These are phyloP conservation scores for Isatis tinctoria DNA, from an alignment of 345 rosid species.

Conservation along the genomic window DNA sequence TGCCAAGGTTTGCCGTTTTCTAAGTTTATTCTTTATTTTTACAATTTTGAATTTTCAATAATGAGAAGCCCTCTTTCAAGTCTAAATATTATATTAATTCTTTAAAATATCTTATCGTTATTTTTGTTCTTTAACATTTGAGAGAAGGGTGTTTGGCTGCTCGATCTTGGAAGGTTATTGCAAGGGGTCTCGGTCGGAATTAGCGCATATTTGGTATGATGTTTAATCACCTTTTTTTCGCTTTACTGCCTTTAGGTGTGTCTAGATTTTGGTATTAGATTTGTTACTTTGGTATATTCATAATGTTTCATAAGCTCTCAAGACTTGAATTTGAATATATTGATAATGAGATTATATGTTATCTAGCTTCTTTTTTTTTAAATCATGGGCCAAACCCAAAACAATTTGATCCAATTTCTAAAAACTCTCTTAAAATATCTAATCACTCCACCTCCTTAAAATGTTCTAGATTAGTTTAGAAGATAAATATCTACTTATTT, in stretches of 20 bases:
- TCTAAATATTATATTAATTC: neutral
- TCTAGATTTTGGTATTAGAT: neutral
- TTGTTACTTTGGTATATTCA: conserved; percentile 32
- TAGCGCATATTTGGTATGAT: conserved; percentile 68
- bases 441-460: no score
- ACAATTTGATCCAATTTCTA: no score
- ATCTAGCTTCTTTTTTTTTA: neutral
- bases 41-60: neutral
- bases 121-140: neutral
- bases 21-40: neutral
- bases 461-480: no score
- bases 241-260: neutral
- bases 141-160: conserved; percentile 53
- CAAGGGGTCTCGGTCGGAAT: conserved; percentile 72
- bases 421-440: no score
- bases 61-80: neutral
- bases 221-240: neutral
- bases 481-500: no score
- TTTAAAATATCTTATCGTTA: neutral
- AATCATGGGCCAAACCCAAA: no score
- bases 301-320: neutral
- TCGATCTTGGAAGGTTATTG: conserved; percentile 65
- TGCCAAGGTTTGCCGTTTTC: conserved; percentile 42
- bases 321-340: neutral
- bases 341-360: neutral